Conservation (phyloP, 1,139 yeast genomes). For the Torulaspora pretoriensis region DNA sequence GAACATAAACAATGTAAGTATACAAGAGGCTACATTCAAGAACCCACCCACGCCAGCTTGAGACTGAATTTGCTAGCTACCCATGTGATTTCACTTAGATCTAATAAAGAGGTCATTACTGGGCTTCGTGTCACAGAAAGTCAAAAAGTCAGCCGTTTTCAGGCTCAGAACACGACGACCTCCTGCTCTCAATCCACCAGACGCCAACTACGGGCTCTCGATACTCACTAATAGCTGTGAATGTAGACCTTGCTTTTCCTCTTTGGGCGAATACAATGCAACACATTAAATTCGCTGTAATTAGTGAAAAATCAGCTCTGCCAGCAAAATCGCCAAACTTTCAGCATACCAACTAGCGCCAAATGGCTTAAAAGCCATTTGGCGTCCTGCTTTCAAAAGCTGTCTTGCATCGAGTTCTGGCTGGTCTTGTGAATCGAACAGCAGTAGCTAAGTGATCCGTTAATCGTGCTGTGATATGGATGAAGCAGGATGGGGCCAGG, state of each 20-base stretch:
- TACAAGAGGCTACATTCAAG: no score
- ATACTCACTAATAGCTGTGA: not conserved
- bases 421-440: no score
- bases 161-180: not conserved
- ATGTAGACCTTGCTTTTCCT: constrained; percentile 9
- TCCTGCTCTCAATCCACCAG: not conserved
- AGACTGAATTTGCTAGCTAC: no score
- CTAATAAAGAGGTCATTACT: no score
- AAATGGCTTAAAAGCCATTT: not conserved
- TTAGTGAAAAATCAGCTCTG: not conserved
- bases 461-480: no score
- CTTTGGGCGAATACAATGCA: constrained; percentile 10
- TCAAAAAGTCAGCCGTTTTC: no score
- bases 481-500: no score
- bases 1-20: no score
- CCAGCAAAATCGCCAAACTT: not conserved
- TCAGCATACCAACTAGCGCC: not conserved
- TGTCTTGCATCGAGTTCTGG: no score
- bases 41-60: no score
- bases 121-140: no score
- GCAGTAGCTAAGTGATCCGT: no score
- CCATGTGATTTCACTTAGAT: not conserved
- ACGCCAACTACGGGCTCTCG: not conserved
- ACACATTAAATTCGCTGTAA: constrained; percentile 1
- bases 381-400: not conserved